Conservation (phyloP, 2,329 filamentous ascomycete species). For the Pleoardoris graminearum region DNA sequence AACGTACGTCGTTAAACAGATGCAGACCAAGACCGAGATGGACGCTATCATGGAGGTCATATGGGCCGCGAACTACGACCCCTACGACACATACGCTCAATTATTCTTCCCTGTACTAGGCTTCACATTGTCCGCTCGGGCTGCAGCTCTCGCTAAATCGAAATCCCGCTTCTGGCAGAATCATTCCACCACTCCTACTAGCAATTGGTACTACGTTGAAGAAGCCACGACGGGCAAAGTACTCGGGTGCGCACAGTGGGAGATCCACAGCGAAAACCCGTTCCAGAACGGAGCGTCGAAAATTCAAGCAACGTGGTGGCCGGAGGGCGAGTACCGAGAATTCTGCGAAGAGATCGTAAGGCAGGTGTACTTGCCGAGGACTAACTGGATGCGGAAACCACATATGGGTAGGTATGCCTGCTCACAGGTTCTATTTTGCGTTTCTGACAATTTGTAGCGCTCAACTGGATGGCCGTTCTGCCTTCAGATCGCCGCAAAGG, state of each 20-base stretch:
- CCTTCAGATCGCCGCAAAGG: constrained; percentile 43
- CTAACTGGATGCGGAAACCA: constrained; percentile 39
- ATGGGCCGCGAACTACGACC: constrained; percentile 40
- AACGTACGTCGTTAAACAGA: constrained; percentile 33
- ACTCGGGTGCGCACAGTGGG: constrained; percentile 41
- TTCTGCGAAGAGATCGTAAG: constrained; percentile 41
- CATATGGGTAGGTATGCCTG: constrained; percentile 35
- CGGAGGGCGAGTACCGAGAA: constrained; percentile 36
- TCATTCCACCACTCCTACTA: constrained; percentile 29
- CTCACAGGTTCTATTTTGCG: not conserved
- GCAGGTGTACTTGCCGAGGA: constrained; percentile 36
- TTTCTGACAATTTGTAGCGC: constrained; percentile 22
- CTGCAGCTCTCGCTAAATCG: constrained; percentile 31
- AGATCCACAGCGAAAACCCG: constrained; percentile 31
- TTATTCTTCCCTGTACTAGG: constrained; percentile 41
- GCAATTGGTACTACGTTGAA: constrained; percentile 40
- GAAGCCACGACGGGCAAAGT: constrained; percentile 25
- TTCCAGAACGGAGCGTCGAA: constrained; percentile 33
- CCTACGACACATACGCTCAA: constrained; percentile 42
- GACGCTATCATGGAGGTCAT: constrained; percentile 38
- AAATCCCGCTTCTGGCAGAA: constrained; percentile 38
- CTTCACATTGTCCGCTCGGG: constrained; percentile 28
- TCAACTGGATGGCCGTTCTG: constrained; percentile 44
- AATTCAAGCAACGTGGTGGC: constrained; percentile 41
- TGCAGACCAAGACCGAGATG: constrained; percentile 33